Evolutionary conservation across 169 alveolate species (phyloP).

Genomic region (Besnoitia besnoiti): DNA sequence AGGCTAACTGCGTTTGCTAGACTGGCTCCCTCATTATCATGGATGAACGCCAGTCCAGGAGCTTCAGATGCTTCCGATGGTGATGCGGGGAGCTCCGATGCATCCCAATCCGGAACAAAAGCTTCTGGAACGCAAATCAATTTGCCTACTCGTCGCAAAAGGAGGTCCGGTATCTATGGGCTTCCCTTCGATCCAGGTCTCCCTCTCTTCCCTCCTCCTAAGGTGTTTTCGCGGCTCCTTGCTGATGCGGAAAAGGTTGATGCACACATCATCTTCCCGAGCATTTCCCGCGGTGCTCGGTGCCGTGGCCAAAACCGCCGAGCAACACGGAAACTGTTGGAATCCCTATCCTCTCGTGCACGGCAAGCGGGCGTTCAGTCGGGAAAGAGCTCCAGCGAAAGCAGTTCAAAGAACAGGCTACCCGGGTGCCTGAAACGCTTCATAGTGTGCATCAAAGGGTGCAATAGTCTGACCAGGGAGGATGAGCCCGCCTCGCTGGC

Average conservation of each 20-base stretch:
- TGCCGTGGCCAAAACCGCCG: neutral
- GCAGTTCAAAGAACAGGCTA: neutral
- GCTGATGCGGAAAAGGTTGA: neutral
- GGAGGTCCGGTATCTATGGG: neutral
- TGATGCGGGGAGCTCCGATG: neutral
- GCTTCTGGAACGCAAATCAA: neutral
- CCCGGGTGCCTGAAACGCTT: neutral
- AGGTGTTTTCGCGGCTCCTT: neutral
- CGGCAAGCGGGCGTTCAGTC: too few relatives aligned
- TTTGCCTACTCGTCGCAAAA: neutral
- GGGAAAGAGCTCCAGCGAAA: too few relatives aligned
- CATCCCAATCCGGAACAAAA: neutral
- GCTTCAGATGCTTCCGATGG: neutral
- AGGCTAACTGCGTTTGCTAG: neutral
- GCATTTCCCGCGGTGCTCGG: neutral
- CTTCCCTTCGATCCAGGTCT: slow-evolving; percentile 13
- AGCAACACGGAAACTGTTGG: neutral
- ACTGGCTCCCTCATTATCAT: neutral
- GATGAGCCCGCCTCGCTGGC: too few relatives aligned
- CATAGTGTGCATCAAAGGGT: neutral
- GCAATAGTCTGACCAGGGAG: too few relatives aligned
- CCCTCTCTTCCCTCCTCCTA: slow-evolving; percentile 24
- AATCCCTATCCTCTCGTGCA: neutral
- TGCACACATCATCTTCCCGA: neutral
- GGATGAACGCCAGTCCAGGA: neutral